Percentiles rank a stretch among this genome's conserved stretches.
phyloP scores from a whole-genome alignment of 768 basidiomycete species.

The Mycena rebaudengoi region DNA sequence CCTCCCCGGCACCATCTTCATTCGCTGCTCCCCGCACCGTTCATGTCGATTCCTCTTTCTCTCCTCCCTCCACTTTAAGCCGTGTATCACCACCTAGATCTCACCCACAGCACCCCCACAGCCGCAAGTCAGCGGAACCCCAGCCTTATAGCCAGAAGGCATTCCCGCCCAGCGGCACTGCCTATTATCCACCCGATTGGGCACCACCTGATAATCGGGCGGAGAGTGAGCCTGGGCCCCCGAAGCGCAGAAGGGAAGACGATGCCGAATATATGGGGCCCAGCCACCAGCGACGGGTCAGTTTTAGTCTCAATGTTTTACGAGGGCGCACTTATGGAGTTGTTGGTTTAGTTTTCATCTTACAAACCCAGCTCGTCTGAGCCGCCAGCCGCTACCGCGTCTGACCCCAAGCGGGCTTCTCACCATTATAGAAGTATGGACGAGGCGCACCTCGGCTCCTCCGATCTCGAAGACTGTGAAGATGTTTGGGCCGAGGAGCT shows the following conservation, averaged over 20 bases:
- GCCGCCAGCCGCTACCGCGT: slow-evolving; percentile 26
- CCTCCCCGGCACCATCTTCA: slow-evolving; percentile 49
- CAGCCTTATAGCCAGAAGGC: slow-evolving; percentile 15
- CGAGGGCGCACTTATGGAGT: not conserved
- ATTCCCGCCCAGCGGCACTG: slow-evolving; percentile 8
- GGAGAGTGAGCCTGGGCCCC: slow-evolving; percentile 16
- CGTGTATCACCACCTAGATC: slow-evolving; percentile 1
- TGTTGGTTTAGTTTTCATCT: slow-evolving; percentile 8
- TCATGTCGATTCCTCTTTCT: slow-evolving; percentile 35
- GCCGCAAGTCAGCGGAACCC: slow-evolving; percentile 10
- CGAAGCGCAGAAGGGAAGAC: slow-evolving; percentile 44
- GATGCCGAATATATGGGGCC: slow-evolving; percentile 60
- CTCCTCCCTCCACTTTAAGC: slow-evolving; percentile 12
- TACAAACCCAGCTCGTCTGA: slow-evolving; percentile 15
- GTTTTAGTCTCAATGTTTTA: slow-evolving; percentile 37
- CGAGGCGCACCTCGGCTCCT: slow-evolving; percentile 64
- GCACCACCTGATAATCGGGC: slow-evolving; percentile 7
- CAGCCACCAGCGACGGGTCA: slow-evolving; percentile 59
- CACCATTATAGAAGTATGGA: slow-evolving; percentile 40
- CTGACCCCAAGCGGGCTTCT: slow-evolving; percentile 35
- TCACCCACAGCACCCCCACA: slow-evolving; percentile 8
- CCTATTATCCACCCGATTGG: slow-evolving; percentile 21
- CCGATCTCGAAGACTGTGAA: slow-evolving; percentile 83
- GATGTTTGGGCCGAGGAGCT: slow-evolving; percentile 81
- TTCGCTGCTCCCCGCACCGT: slow-evolving; percentile 42